phyloP scores from a whole-genome alignment of 106 monocot species.

The Acorus gramineus region DNA sequence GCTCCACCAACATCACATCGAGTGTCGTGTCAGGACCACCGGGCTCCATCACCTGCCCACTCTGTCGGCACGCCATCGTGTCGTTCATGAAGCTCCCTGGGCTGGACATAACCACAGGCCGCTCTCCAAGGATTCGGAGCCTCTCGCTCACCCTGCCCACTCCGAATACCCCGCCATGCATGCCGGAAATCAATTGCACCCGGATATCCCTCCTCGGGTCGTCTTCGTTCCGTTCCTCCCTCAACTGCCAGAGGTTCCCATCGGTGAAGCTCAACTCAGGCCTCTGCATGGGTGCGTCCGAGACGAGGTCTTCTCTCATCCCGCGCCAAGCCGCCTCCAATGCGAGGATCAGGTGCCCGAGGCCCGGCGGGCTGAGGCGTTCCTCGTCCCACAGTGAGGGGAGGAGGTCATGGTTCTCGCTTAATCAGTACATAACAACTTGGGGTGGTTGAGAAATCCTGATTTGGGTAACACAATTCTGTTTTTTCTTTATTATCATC shows the following conservation, averaged over 20 bases:
- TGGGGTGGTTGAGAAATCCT: slow-evolving; percentile 11
- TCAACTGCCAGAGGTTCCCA: slow-evolving; percentile 42
- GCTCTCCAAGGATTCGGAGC: slow-evolving; percentile 26
- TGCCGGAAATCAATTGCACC: slow-evolving; percentile 23
- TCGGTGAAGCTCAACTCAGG: slow-evolving; percentile 30
- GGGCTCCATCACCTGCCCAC: slow-evolving; percentile 77
- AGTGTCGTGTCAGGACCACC: slow-evolving; percentile 30
- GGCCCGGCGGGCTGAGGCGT: slow-evolving; percentile 14
- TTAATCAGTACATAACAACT: slow-evolving; percentile 25
- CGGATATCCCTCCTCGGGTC: slow-evolving; percentile 27
- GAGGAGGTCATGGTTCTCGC: slow-evolving; percentile 29
- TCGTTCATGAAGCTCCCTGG: slow-evolving; percentile 41
- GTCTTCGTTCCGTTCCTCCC: slow-evolving; percentile 33
- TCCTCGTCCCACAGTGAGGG: slow-evolving; percentile 41
- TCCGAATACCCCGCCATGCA: slow-evolving; percentile 8
- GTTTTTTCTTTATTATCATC: background rate
- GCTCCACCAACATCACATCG: slow-evolving; percentile 48
- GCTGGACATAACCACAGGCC: slow-evolving; percentile 32
- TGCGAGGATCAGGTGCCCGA: slow-evolving; percentile 23
- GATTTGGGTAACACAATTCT: background rate
- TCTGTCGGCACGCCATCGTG: slow-evolving; percentile 62
- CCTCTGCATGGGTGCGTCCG: slow-evolving; percentile 35
- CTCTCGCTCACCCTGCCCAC: slow-evolving; percentile 25
- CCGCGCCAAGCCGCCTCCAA: too few species aligned
- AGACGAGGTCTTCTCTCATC: slow-evolving; percentile 31